Evolutionary conservation across 768 basidiomycete species (phyloP).

Genomic region (Pisolithus marmoratus): DNA sequence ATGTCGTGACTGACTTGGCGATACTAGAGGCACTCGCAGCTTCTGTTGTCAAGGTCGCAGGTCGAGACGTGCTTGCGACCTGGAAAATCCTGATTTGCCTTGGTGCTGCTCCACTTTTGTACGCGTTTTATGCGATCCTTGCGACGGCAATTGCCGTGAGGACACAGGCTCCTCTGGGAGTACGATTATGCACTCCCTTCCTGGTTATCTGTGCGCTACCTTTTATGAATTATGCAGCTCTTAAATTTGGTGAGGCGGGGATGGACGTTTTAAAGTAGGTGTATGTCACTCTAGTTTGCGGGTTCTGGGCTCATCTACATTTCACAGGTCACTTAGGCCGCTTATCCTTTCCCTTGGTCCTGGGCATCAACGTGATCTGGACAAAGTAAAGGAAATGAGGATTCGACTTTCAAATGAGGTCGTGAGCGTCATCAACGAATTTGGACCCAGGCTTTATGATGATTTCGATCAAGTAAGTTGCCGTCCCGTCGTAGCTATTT

Average conservation of each 20-base stretch:
- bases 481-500: constrained; percentile 1
- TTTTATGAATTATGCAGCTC: constrained; percentile 85
- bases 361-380: constrained; percentile 77
- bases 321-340: constrained; percentile 79
- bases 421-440: constrained; percentile 77
- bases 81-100: constrained; percentile 97
- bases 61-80: constrained; percentile 93
- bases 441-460: constrained; percentile 80
- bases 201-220: constrained; percentile 70
- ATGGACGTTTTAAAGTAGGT: constrained; percentile 93
- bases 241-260: constrained; percentile 97
- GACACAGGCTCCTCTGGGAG: constrained; percentile 55
- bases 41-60: constrained; percentile 91
- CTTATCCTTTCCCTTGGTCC: constrained; percentile 84
- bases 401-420: constrained; percentile 78
- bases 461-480: constrained; percentile 74
- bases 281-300: neutral
- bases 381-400: constrained; percentile 70
- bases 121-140: constrained; percentile 74
- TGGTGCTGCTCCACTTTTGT: constrained; percentile 84
- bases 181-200: constrained; percentile 73
- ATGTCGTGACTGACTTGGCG: neutral
- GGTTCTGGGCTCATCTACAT: constrained; percentile 5
- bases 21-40: constrained; percentile 86
- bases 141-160: constrained; percentile 70